Conservation (phyloP, 495 filamentous ascomycete species). For the Xylaria acuta region DNA sequence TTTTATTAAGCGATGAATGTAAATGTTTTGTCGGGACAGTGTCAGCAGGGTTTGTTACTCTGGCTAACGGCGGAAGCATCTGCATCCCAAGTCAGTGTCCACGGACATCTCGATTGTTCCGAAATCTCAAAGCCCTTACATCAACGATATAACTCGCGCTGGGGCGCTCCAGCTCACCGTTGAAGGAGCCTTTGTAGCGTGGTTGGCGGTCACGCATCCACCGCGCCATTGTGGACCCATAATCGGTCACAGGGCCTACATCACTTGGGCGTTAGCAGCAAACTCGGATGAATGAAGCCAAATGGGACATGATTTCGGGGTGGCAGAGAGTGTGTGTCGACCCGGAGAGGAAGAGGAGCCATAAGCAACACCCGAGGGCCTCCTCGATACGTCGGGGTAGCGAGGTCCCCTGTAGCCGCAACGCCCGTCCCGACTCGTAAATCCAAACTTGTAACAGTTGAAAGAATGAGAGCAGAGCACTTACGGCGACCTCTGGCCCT, state of each 20-base stretch:
- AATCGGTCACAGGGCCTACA: constrained; percentile 87
- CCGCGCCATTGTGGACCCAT: constrained; percentile 88
- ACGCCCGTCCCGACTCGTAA: not conserved
- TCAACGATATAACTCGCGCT: constrained; percentile 88
- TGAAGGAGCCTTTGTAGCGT: constrained; percentile 69
- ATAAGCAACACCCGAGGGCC: not conserved
- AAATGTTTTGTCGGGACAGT: constrained; percentile 87
- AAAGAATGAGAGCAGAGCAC: constrained; percentile 33
- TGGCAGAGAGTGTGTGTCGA: not conserved
- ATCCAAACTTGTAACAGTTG: not conserved
- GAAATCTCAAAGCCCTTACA: constrained; percentile 59
- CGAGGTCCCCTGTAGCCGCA: not conserved
- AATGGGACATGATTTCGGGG: not conserved
- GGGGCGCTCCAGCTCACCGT: constrained; percentile 80
- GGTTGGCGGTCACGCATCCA: constrained; percentile 90
- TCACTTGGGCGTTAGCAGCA: constrained; percentile 32
- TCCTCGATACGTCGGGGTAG: not conserved
- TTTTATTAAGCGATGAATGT: constrained; percentile 95
- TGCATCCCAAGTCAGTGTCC: constrained; percentile 41
- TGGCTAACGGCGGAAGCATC: constrained; percentile 87
- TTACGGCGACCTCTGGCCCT: constrained; percentile 53
- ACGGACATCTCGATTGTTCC: not conserved
- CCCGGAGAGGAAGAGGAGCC: not conserved
- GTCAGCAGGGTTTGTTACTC: constrained; percentile 73
- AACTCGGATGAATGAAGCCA: not conserved